phyloP scores from a whole-genome alignment of 768 basidiomycete genomes.

The Kwoniella sp. region DNA sequence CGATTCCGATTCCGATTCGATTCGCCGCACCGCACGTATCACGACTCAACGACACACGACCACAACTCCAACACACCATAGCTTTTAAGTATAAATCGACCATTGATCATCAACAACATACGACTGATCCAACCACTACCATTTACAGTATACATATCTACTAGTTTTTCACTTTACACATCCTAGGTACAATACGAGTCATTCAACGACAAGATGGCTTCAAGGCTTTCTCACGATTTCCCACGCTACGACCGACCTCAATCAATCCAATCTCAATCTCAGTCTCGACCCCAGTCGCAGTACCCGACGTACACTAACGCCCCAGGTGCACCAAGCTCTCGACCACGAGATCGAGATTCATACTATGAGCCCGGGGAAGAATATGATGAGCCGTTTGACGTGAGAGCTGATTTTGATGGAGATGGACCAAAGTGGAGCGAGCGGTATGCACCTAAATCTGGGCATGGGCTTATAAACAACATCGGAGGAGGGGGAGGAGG shows the following conservation, averaged over 20 bases:
- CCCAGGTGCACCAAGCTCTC: slow-evolving; percentile 2
- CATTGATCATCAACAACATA: no score
- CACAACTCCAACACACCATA: no score
- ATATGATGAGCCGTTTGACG: slow-evolving; percentile 43
- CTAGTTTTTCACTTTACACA: no score
- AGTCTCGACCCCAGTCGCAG: neutral
- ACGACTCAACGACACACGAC: no score
- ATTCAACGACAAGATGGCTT: slow-evolving; percentile 19
- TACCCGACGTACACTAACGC: neutral
- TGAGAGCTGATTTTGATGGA: slow-evolving; percentile 51
- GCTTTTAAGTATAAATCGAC: no score
- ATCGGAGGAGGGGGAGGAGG: slow-evolving; percentile 7
- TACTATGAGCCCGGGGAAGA: slow-evolving; percentile 42
- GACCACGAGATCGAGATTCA: slow-evolving; percentile 15
- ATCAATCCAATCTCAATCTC: slow-evolving; percentile 16
- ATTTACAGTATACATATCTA: no score
- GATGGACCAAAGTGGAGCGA: slow-evolving; percentile 47
- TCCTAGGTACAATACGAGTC: no score
- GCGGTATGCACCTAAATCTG: slow-evolving; percentile 31
- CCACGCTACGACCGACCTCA: slow-evolving; percentile 7
- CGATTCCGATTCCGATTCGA: no score
- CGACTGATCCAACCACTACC: no score
- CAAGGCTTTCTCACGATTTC: slow-evolving; percentile 26
- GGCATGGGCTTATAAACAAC: neutral
- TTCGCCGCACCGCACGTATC: no score